Evolutionary conservation across 345 rosid species (phyloP), one percentile per base, ranked within the genome.

Genomic region (Ceriops zippeliana): DNA sequence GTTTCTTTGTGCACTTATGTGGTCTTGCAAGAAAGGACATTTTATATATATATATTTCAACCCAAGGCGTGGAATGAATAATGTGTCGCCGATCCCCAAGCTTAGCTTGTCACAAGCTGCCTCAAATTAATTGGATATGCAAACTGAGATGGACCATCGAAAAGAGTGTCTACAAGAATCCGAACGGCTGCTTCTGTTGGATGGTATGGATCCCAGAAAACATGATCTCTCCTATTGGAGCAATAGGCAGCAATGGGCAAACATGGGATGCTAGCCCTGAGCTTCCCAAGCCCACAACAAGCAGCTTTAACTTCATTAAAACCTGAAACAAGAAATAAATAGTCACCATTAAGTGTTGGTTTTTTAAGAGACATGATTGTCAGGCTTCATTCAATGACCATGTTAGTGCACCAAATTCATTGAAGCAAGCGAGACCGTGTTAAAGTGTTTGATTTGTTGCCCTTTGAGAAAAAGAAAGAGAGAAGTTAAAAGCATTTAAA

Each of bases 151-250:
- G 83, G 31, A 63, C 86, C 87, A 56, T 75, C 70, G 17, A 83
- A 82, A 73, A 86, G 56, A 11, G 75, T 53, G 78, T 93, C 87
- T 4, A 83, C 82, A 56, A 85, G 38, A 52, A 81, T 69, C 1
- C 69, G 54, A 69, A 82, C 80, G 20, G 83, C 78, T 1, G 90
- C 89, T 73, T 90, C 87, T 1, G 89, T 87, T 11, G 96, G 93
- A 79, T 90, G 97, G 28, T 52, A 81, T 2, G 75, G 49, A 83
- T 93, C 98, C 98, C 98, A 89, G 30, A 87, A 93, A 0, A 87
- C 11, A 80, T 87, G 87, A 69, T 86, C 80, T 35, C 9, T 82
- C 70, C 97, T 73, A 78, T 93, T 84, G 35, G 86, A 19, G 72
- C 98, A 90, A 53, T 70, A 78, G 5, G 58, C 74, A 0, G 97